Evolutionary conservation across 108 stramenopile species (phyloP).

Genomic region (Cyclotella atomus): DNA sequence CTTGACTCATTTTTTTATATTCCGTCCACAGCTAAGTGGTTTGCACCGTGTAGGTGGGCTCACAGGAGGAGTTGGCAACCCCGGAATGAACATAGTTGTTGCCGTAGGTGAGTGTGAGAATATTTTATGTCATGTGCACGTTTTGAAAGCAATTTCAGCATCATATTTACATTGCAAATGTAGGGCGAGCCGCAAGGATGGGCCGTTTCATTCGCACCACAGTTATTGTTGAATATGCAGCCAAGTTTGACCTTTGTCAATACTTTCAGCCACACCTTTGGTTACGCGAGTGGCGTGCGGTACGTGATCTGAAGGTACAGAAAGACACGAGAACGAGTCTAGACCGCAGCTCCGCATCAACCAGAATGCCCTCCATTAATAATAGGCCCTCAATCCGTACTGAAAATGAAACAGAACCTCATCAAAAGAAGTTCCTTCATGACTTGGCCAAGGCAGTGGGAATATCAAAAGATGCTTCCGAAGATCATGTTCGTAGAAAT

Average conservation of each 20-base stretch:
- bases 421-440: neutral
- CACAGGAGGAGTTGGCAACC: neutral
- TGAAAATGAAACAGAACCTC: neutral
- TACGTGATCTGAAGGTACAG: neutral
- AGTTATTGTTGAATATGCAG: conserved; percentile 45
- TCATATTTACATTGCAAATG: too few relatives aligned
- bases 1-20: neutral
- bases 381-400: too few relatives aligned
- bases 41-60: neutral
- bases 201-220: conserved; percentile 73
- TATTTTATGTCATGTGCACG: too few relatives aligned
- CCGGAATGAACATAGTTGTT: conserved; percentile 45
- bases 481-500: neutral
- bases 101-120: too few relatives aligned
- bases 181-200: conserved; percentile 58
- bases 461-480: neutral
- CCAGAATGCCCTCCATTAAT: too few relatives aligned
- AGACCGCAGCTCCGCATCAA: too few relatives aligned
- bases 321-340: too few relatives aligned
- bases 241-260: neutral
- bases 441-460: neutral
- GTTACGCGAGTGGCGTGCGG: neutral
- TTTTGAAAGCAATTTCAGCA: too few relatives aligned
- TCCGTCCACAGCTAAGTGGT: conserved; percentile 1
- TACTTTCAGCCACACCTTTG: conserved; percentile 3